Base-by-base conservation (phyloP, 371 early-diverging fungal genomes). In the Mortierella sp. region DNA sequence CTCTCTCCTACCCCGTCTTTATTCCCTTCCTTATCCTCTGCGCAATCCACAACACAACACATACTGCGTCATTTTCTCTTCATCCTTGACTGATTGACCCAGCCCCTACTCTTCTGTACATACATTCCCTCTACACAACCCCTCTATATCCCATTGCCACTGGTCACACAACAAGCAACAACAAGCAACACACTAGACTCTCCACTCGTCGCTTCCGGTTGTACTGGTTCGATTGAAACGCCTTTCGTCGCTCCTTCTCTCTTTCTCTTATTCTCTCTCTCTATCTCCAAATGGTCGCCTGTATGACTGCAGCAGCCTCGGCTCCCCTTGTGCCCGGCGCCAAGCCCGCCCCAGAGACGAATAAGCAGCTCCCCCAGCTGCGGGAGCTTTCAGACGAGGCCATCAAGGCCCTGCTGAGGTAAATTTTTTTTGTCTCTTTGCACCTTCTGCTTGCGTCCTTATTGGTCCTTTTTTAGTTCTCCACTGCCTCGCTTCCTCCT, bases 331-430 rank as follows among this genome's bases (percentile, higher is more conserved):
- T 77, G 48, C 64, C 71, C 53, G 80, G 67, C 28, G 40, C 77
- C 67, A 83, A 83, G 83, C 73, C 83, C 73, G 59, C 54, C 59
- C 77, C 76, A 55, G 83, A 76, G 55, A 34, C 74, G 43, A 75
- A 77, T 44, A 83, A 79, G 75, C 80, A 76, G 64, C 64, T 74
- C 31, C 73, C 75, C 3, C 80, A 77, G 75, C 55, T 80, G 77
- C 85, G 72, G 51, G 85, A 80, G 57, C 81, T 84, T 71, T 84
- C 85, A 75, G 85, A 84, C 67, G 85, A 84, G 75, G 85, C 75
- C 61, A 84, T 84, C 74, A 84, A 80, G 76, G 85, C 85, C 72
- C 76, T 84, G 75, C 77, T 84, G 80, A 84, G 85, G 85, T 84
- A 80, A 82, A 73, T 37, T 16, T 48, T 46, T 72, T 48, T 51